These are phyloP conservation scores for Eustoma russellianum DNA, from an alignment of 257 asterid genomes.

Conservation along the genomic window DNA sequence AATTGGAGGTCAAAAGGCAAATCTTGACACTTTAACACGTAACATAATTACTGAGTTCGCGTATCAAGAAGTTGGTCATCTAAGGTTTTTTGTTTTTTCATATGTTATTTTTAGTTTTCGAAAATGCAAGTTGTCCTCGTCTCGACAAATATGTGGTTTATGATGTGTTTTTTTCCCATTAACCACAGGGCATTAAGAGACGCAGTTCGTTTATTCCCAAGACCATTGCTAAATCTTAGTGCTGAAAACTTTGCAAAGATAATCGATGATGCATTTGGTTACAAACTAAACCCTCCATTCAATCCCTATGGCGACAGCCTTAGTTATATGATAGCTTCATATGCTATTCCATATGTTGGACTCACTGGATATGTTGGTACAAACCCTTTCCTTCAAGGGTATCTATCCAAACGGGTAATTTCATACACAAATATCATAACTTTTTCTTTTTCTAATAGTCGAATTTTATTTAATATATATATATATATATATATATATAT, in stretches of 20 bases:
- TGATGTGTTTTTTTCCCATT: too few species aligned
- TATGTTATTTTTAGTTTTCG: too few species aligned
- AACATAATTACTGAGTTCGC: constrained; percentile 23
- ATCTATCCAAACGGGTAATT: constrained; percentile 19
- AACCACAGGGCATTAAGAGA: constrained; percentile 26
- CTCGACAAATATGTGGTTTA: too few species aligned
- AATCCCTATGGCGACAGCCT: constrained; percentile 37
- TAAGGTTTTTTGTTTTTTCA: constrained; percentile 12
- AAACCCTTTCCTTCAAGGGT: constrained; percentile 32
- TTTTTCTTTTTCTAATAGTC: neutral
- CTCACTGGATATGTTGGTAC: constrained; percentile 39
- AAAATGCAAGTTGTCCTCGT: too few species aligned
- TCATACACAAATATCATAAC: neutral
- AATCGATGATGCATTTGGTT: constrained; percentile 35
- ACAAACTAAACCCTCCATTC: constrained; percentile 32
- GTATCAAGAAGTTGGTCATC: constrained; percentile 32
- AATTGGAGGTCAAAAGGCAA: constrained; percentile 30
- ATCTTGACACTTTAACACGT: constrained; percentile 18
- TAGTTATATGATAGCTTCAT: constrained; percentile 33
- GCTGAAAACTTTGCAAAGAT: constrained; percentile 27
- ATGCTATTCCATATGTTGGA: constrained; percentile 38
- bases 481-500: too few species aligned
- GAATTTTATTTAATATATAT: neutral
- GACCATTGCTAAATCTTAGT: constrained; percentile 37
- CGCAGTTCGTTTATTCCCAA: constrained; percentile 31